Base-by-base conservation (phyloP, 495 filamentous ascomycete species). In the Aspergillus heteromorphus region DNA sequence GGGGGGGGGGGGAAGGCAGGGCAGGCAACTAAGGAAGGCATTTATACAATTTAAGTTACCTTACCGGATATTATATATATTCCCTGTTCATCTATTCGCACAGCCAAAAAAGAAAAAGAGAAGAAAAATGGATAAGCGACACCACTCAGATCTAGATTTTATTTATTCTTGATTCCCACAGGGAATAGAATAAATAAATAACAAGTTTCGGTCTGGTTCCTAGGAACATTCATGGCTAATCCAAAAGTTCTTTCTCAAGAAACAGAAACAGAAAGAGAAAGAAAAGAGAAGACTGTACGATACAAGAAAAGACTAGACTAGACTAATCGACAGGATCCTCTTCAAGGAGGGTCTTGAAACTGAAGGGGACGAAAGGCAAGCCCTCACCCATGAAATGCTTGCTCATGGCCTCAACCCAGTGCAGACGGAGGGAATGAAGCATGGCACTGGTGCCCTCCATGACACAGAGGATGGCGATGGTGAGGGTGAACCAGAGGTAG, bases 341-440 rank as follows among this genome's bases (percentile, higher is more conserved):
- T 69, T 98, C 93, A 53, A 98, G 70, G 58, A 97, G 71, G 17
- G 83, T 77, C 75, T 86, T 85, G 67, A 97, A 97, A 64, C 87
- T 91, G 70, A 98, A 97, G 8, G 93, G 93, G 61, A 87, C 77
- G 73, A 99, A 97, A 34, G 91, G 77, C 66, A 93, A 80, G 40
- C 93, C 93, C 51, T 91, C 91, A 57, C 95, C 95, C 67, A 97
- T 87, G 75, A 97, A 96, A 77, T 97, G 95, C 74, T 98, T 98
- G 74, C 90, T 93, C 84, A 97, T 97, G n/a, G 93, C 91, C 70
- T 99, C 93, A 54, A 99, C 93, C 93, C 93, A 99, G 65, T 97
- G 95, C 54, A 99, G 80, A 77, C 93, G 83, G 59, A 99, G 78
- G 55, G 87, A 91, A 72, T 97, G 95, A 76, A 96, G 81, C 89